These are phyloP conservation scores for Wickerhamiella bombiphila DNA, from an alignment of 805 yeast genomes.

Conservation along the genomic window DNA sequence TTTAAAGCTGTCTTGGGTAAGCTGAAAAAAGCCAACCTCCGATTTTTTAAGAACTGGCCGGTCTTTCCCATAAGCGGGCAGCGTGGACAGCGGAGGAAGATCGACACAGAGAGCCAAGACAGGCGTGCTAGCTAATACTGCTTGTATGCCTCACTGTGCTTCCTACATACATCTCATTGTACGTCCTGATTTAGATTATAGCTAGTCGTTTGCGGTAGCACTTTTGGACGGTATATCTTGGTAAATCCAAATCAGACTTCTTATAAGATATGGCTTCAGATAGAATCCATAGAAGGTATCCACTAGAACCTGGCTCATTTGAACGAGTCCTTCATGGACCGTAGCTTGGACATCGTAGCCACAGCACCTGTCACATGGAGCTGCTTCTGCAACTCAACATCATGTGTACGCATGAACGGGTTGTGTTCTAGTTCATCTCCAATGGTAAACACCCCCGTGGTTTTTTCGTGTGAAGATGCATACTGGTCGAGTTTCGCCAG, in stretches of 20 bases:
- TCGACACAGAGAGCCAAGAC: conserved; percentile 1
- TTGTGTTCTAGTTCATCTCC: conserved; percentile 67
- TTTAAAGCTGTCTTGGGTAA: background rate
- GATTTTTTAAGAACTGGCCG: conserved; percentile 13
- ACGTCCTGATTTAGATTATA: too few species aligned
- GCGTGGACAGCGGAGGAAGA: conserved; percentile 43
- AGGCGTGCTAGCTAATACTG: background rate
- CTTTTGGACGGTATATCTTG: too few species aligned
- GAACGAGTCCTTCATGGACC: conserved; percentile 60
- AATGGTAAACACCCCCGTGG: conserved; percentile 80
- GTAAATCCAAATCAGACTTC: too few species aligned
- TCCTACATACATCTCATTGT: background rate
- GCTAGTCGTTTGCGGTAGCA: too few species aligned
- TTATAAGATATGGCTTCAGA: too few species aligned
- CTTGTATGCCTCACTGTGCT: background rate
- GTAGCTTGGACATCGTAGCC: conserved; percentile 55
- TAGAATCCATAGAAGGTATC: too few species aligned
- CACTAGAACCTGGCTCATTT: too few species aligned
- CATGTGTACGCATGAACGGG: conserved; percentile 75
- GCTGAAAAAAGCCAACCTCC: conserved; percentile 8
- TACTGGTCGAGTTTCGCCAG: conserved; percentile 40
- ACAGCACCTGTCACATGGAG: conserved; percentile 38
- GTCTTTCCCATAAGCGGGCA: conserved; percentile 10
- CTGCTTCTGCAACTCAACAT: conserved; percentile 43
- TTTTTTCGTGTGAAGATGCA: conserved; percentile 41